Base-by-base conservation (phyloP, 2,329 filamentous ascomycete species). In the Triangularia verruculosa region DNA sequence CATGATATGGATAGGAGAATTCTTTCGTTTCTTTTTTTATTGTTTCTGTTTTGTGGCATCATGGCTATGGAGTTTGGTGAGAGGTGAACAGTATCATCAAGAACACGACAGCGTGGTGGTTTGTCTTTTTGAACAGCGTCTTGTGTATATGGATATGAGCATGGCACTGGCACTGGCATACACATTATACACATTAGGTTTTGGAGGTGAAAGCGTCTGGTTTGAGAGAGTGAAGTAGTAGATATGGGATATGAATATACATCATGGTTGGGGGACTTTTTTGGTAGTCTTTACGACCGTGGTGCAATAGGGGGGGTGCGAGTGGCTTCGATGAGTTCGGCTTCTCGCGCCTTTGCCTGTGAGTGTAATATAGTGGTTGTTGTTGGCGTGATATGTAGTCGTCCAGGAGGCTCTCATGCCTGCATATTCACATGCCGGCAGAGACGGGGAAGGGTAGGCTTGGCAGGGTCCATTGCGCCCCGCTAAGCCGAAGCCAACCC, bases 351-450 rank as follows among this genome's bases (percentile, higher is more conserved):
- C 27, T 9, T 28, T 28, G 27, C 27, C 27, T 28, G 27, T 28
- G 27, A 28, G 4, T 28, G 27, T 28, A 28, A 28, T 28, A 28
- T 28, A 9, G 27, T 9, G 9, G 9, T 9, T 4, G 27, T 28
- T 9, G 27, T 28, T 9, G 27, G 4, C 27, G 9, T 28, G 27
- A 28, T 28, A 28, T 28, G 27, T 9, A 28, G 27, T 28, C 27
- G 27, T 28, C 27, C 11, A 15, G 3, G 4, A 17, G 13, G 47
- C 32, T 20, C n/a, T 52, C 63, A 67, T 55, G 63, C 68, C 55
- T 28, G 27, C n/a, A 47, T 47, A n/a, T 47, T 47, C 39, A 47
- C 39, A 20, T 47, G n/a, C 39, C 39, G n/a, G 39, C n/a, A 47
- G 9, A 20, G 39, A 9, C 39, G 39, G 39, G n/a, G 39, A 20